Conservation (phyloP, 2,329 filamentous ascomycete genomes). For the Pyrenophora seminiperda region DNA sequence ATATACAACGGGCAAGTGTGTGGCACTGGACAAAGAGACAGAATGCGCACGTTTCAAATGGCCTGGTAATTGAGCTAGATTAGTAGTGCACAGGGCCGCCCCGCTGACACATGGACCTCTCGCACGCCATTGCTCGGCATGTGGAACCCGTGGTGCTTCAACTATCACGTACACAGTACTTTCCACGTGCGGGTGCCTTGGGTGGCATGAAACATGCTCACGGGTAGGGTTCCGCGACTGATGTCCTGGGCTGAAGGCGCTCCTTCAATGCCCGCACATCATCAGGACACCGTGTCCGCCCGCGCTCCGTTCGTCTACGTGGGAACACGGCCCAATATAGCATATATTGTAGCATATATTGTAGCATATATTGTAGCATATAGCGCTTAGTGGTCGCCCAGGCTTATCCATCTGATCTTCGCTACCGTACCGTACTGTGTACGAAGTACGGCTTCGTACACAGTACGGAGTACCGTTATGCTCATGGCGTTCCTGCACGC, state of each 20-base stretch:
- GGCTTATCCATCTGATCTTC: too few species aligned
- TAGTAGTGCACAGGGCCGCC: conserved; percentile 36
- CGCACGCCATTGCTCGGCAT: conserved; percentile 19
- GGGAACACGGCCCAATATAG: not conserved
- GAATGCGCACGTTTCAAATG: conserved; percentile 43
- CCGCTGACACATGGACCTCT: conserved; percentile 38
- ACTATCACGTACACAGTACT: conserved; percentile 16
- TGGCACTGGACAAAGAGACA: conserved; percentile 15
- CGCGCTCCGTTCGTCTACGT: not conserved
- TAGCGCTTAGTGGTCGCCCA: too few species aligned
- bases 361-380: too few species aligned
- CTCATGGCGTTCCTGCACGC: conserved; percentile 14
- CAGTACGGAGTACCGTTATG: too few species aligned
- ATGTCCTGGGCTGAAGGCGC: not conserved
- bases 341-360: too few species aligned
- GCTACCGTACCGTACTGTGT: too few species aligned
- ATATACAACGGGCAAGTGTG: conserved; percentile 11
- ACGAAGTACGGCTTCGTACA: too few species aligned
- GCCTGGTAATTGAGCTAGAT: conserved; percentile 41
- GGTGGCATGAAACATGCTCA: conserved; percentile 47
- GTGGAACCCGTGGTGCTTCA: conserved; percentile 39
- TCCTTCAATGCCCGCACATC: not conserved
- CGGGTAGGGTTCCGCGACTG: conserved; percentile 4
- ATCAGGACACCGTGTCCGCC: conserved; percentile 14
- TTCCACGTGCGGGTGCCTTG: conserved; percentile 15